Conservation (phyloP, 768 basidiomycete species). For the Mycena maculata region DNA sequence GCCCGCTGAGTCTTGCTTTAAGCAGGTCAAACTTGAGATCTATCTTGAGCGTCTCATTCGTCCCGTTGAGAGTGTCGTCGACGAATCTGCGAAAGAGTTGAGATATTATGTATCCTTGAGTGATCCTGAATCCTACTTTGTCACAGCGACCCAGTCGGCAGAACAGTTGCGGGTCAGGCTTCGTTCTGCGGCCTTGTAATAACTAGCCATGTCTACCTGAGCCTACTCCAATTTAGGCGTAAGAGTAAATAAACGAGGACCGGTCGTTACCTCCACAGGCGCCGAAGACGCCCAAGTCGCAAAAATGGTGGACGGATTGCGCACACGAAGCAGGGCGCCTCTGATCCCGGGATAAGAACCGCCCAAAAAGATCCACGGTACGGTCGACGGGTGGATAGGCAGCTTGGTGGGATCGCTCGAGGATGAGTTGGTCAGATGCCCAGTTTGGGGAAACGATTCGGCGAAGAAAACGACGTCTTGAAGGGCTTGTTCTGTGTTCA, state of each 20-base stretch:
- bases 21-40: conserved; percentile 57
- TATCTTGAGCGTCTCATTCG: conserved; percentile 45
- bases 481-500: conserved; percentile 61
- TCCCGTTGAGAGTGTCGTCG: conserved; percentile 48
- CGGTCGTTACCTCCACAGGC: conserved; percentile 46
- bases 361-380: conserved; percentile 62
- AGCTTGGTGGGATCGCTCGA: conserved; percentile 28
- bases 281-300: conserved; percentile 64
- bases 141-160: conserved; percentile 64
- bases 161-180: conserved; percentile 63
- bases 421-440: conserved; percentile 22
- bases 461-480: conserved; percentile 64
- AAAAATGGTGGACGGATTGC: conserved; percentile 59
- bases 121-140: conserved; percentile 37
- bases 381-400: conserved; percentile 52
- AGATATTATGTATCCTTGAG: not conserved
- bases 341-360: conserved; percentile 63
- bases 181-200: conserved; percentile 62
- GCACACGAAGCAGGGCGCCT: conserved; percentile 56
- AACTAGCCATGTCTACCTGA: conserved; percentile 62
- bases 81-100: conserved; percentile 42
- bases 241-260: not conserved
- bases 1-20: conserved; percentile 55
- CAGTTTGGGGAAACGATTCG: conserved; percentile 46
- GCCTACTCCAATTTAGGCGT: conserved; percentile 41